phyloP scores from a whole-genome alignment of 805 yeast species.

The Kodamaea hsintzibuensis region DNA sequence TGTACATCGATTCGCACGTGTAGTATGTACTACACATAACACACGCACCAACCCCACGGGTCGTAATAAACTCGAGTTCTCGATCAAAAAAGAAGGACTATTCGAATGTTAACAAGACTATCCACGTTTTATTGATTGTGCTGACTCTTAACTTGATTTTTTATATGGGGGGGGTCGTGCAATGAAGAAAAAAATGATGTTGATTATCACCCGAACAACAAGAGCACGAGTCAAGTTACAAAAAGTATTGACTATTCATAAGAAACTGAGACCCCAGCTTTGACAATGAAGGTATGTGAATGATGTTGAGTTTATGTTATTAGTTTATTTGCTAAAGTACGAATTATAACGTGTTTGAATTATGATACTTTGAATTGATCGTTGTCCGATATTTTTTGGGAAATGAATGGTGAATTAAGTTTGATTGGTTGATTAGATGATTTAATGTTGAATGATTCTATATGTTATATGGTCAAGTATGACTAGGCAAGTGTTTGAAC shows the following conservation, averaged over 20 bases:
- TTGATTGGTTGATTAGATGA: too few relatives aligned
- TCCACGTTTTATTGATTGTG: too few relatives aligned
- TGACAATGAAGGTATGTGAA: slow-evolving; percentile 6
- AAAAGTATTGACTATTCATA: background rate
- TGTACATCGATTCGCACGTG: slow-evolving; percentile 22
- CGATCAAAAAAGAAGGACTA: slow-evolving; percentile 17
- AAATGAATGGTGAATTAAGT: too few relatives aligned
- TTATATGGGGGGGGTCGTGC: slow-evolving; percentile 12
- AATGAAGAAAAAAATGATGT: slow-evolving; percentile 8
- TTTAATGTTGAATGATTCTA: too few relatives aligned
- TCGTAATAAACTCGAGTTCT: slow-evolving; percentile 17
- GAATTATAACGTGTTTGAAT: too few relatives aligned
- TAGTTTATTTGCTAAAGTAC: too few relatives aligned
- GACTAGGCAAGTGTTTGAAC: too few relatives aligned
- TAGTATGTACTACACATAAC: slow-evolving; percentile 3
- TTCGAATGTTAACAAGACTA: background rate
- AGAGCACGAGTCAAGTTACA: slow-evolving; percentile 2
- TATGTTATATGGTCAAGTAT: too few relatives aligned
- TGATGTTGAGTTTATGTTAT: background rate
- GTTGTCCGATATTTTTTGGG: too few relatives aligned
- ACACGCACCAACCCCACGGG: slow-evolving; percentile 2
- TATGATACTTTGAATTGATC: too few relatives aligned
- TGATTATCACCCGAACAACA: slow-evolving; percentile 19
- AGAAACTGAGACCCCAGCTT: background rate
- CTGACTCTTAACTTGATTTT: too few relatives aligned